Conservation (phyloP, 2,329 filamentous ascomycete species). For the Leptographium lundbergii region DNA sequence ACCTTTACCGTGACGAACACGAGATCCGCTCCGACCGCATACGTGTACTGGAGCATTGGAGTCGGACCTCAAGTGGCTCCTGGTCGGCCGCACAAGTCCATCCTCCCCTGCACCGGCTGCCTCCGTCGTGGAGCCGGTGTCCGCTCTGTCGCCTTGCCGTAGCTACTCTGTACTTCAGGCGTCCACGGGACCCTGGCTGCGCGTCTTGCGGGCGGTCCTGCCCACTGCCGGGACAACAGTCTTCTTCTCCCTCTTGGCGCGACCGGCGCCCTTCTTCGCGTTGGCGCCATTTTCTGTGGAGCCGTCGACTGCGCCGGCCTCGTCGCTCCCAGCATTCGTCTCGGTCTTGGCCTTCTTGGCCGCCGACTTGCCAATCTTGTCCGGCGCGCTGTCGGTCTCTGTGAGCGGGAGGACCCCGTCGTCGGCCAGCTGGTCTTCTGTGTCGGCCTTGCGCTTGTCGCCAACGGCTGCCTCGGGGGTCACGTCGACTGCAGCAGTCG, state of each 20-base stretch:
- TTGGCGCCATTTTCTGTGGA: constrained; percentile 4
- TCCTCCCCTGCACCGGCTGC: not conserved
- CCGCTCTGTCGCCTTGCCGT: not conserved
- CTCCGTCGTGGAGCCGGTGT: not conserved
- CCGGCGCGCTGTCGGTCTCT: not conserved
- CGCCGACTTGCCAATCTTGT: constrained; percentile 1
- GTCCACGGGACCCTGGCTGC: constrained; percentile 21
- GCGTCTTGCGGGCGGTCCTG: constrained; percentile 24
- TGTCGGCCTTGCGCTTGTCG: constrained; percentile 16
- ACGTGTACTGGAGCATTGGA: not conserved
- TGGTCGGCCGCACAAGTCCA: not conserved
- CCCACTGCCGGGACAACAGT: constrained; percentile 17
- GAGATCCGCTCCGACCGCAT: not conserved
- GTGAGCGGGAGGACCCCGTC: not conserved
- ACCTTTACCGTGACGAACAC: not conserved
- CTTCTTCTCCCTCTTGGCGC: constrained; percentile 16
- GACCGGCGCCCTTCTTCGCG: constrained; percentile 13
- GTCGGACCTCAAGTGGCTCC: not conserved
- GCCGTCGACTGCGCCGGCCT: not conserved
- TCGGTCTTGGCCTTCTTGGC: constrained; percentile 11
- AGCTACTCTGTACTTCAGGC: not conserved
- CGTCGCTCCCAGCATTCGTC: not conserved
- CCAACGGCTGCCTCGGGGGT: not conserved
- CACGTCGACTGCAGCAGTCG: not conserved
- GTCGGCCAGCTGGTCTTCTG: constrained; percentile 4